Percentiles rank a stretch among this genome's conserved stretches.
Evolutionary conservation across 108 stramenopile genomes (phyloP).

Genomic region (Cylindrotheca fusiformis): DNA sequence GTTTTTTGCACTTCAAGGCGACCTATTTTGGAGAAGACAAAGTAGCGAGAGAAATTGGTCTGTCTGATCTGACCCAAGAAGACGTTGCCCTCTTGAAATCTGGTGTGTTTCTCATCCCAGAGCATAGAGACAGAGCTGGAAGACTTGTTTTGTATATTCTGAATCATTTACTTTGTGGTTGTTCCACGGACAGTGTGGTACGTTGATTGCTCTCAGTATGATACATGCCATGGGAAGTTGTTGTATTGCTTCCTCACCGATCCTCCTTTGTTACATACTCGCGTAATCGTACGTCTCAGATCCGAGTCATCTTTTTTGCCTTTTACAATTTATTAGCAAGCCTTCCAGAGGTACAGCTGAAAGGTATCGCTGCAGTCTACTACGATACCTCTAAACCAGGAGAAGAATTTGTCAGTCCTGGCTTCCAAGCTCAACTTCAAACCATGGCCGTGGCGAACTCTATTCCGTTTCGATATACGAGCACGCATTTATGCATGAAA

Average conservation of each 20-base stretch:
- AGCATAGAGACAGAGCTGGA: background rate
- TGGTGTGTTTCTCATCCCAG: slow-evolving; percentile 1
- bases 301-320: background rate
- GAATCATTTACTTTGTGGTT: background rate
- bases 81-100: slow-evolving; percentile 12
- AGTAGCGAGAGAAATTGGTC: slow-evolving; percentile 6
- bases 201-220: no score
- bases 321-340: background rate
- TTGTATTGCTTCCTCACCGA: background rate
- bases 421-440: background rate
- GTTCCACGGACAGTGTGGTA: background rate
- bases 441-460: background rate
- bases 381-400: background rate
- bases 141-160: background rate
- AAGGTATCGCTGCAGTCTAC: background rate
- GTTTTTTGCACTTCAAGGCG: slow-evolving; percentile 9
- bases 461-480: background rate
- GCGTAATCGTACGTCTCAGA: background rate
- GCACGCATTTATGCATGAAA: background rate
- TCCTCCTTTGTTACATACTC: background rate
- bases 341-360: background rate
- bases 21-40: slow-evolving; percentile 8
- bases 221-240: no score
- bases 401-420: background rate
- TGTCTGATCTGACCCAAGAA: slow-evolving; percentile 17